phyloP scores from a whole-genome alignment of 768 basidiomycete species.

The Hericium rajendrae region DNA sequence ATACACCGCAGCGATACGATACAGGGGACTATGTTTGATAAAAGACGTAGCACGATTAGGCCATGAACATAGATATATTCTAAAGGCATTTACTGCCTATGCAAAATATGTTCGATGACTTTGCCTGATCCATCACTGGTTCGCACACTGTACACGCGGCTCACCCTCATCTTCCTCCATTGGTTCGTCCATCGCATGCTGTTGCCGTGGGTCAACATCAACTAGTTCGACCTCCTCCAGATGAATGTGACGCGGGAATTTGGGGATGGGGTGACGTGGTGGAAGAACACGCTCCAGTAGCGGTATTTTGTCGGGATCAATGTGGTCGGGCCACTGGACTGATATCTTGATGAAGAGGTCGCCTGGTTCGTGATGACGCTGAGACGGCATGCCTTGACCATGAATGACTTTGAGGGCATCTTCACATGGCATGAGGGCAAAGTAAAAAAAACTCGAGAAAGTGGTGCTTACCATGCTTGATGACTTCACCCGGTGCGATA shows the following conservation, averaged over 20 bases:
- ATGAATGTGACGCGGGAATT: constrained; percentile 53
- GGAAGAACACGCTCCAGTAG: constrained; percentile 82
- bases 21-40: no score
- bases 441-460: background rate
- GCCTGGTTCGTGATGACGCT: constrained; percentile 93
- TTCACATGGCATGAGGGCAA: constrained; percentile 22
- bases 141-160: constrained; percentile 92
- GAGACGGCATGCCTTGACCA: constrained; percentile 98
- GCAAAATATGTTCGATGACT: no score
- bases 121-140: constrained; percentile 43
- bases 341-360: constrained; percentile 83
- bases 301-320: constrained; percentile 57
- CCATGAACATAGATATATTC: no score
- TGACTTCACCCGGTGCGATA: constrained; percentile 80
- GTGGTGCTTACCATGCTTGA: constrained; percentile 73
- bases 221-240: constrained; percentile 82
- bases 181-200: constrained; percentile 46
- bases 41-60: no score
- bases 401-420: constrained; percentile 85
- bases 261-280: constrained; percentile 57
- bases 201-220: constrained; percentile 65
- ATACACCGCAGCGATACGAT: no score
- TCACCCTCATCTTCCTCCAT: constrained; percentile 95
- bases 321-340: constrained; percentile 81
- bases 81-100: no score